Evolutionary conservation across 805 yeast species (phyloP).

Genomic region (Candida broadrunensis): DNA sequence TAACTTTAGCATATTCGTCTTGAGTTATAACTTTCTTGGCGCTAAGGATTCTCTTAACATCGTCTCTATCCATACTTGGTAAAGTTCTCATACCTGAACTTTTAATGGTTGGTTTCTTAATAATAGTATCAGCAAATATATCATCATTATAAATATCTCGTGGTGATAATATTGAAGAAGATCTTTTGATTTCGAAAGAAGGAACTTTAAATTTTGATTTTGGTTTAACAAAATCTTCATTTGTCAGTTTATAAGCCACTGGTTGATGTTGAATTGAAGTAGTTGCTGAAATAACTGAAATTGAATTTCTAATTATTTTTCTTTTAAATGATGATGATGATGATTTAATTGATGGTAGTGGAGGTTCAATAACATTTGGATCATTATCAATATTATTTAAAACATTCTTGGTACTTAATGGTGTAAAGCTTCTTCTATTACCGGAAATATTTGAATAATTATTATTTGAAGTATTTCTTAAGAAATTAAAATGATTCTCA

Average conservation of each 20-base stretch:
- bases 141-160: conserved; percentile 38
- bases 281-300: background rate
- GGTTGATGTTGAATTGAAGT: background rate
- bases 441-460: conserved; percentile 14
- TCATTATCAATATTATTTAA: conserved; percentile 21
- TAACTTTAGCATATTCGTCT: conserved; percentile 37
- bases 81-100: conserved; percentile 46
- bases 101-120: conserved; percentile 33
- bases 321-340: background rate
- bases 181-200: conserved; percentile 38
- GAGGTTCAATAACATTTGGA: conserved; percentile 13
- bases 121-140: conserved; percentile 11
- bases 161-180: conserved; percentile 33
- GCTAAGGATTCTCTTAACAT: conserved; percentile 37
- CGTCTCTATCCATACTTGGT: conserved; percentile 48
- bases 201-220: conserved; percentile 38
- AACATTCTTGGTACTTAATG: conserved; percentile 27
- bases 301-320: background rate
- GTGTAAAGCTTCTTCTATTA: conserved; percentile 20
- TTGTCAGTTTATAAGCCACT: background rate
- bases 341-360: conserved; percentile 5
- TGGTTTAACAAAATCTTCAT: background rate
- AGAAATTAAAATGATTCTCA: conserved; percentile 41
- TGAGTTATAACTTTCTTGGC: conserved; percentile 37
- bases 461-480: conserved; percentile 7